Conservation (phyloP, 2,329 filamentous ascomycete genomes). For the Scedosporium minutisporum region DNA sequence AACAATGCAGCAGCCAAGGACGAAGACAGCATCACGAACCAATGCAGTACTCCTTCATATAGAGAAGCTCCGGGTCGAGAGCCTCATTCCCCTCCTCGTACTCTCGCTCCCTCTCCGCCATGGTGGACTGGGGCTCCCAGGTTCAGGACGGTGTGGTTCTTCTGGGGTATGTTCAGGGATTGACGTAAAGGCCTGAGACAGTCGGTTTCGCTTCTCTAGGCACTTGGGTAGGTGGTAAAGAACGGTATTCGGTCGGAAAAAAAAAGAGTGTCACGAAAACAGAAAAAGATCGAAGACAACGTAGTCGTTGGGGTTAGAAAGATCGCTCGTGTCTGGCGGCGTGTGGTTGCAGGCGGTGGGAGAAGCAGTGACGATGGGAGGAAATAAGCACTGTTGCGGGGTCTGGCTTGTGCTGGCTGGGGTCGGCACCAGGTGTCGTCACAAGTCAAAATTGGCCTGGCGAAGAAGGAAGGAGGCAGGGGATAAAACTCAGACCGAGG, state of each 20-base stretch:
- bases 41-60: slow-evolving; percentile 87
- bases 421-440: background rate
- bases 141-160: too few relatives aligned
- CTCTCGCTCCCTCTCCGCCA: slow-evolving; percentile 40
- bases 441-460: background rate
- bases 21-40: slow-evolving; percentile 37
- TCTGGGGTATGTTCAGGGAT: too few relatives aligned
- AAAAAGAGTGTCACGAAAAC: too few relatives aligned
- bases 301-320: too few relatives aligned
- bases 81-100: slow-evolving; percentile 39
- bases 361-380: background rate
- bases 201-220: too few relatives aligned
- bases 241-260: too few relatives aligned
- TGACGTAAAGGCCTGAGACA: too few relatives aligned
- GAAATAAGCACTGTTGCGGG: slow-evolving; percentile 1
- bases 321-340: too few relatives aligned
- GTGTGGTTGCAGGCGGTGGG: background rate
- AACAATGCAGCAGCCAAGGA: background rate
- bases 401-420: background rate
- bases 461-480: background rate
- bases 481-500: background rate
- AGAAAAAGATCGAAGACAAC: too few relatives aligned
- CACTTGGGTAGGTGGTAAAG: too few relatives aligned
- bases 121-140: slow-evolving; percentile 16
- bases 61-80: slow-evolving; percentile 80